Evolutionary conservation across 352 stramenopile species (phyloP), one percentile per base, ranked within the genome.

Genomic region (Pythium myriotylum): DNA sequence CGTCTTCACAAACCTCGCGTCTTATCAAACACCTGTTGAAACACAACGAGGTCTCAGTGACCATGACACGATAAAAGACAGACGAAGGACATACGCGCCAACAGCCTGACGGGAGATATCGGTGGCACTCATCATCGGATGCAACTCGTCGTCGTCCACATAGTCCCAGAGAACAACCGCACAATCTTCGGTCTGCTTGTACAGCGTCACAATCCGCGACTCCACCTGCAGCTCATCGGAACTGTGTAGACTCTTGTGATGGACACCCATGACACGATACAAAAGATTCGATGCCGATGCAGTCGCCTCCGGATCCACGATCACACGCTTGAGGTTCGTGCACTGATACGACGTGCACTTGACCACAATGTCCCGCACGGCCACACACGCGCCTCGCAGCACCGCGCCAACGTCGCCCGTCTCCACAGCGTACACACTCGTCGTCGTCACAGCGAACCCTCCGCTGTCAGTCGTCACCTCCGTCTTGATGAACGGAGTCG

Each of bases 371-470:
- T 27, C 63, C 3, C 73, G 8, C 35, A 72, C 67, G 10, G 63
- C 53, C 9, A 60, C 59, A 14, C 56, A 73, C 12, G 64, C 63
- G 19, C 59, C 65, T 5, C 59, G 39, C 24, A 77, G 53, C 13
- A 60, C 53, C 8, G 42, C 71, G 3, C 53, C 59, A 4, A 72
- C 46, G 46, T 77, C 55, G 7, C 37, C 37, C 12, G 59, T 71
- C 32, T 76, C 72, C 51, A 81, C 63, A 9, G 69, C 66, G 42
- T 70, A 81, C 29, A 76, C 67, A 13, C 62, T 62, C 0, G 55
- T 67, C 23, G 69, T 74, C 14, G 67, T 81, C 54, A 74, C 66
- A 23, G 62, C 67, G 22, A 54, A 62, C 17, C 53, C 53, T 12
- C 43, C n/a, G 40, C 8, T 8, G 37, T 58, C 51, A 5, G 51